phyloP scores from a whole-genome alignment of 2,329 filamentous ascomycete species.

The Trichoderma pleuroti region DNA sequence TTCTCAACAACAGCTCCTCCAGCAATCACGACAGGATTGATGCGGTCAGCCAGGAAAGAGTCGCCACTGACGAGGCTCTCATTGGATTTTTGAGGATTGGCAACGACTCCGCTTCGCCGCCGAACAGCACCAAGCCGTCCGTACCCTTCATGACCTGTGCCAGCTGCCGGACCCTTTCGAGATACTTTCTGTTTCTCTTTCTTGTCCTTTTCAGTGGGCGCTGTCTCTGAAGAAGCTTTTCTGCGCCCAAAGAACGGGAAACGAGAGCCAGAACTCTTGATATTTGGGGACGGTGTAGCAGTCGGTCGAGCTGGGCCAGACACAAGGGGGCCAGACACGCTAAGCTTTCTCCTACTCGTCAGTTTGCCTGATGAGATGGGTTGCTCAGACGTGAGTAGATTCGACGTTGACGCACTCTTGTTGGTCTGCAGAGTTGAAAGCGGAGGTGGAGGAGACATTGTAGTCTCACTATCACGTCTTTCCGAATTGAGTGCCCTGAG shows the following conservation, averaged over 20 bases:
- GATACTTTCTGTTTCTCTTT: conserved; percentile 34
- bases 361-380: conserved; percentile 13
- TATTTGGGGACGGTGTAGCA: conserved; percentile 53
- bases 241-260: conserved; percentile 77
- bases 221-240: conserved; percentile 56
- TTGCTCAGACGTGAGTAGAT: conserved; percentile 28
- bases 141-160: conserved; percentile 91
- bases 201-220: conserved; percentile 43
- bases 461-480: conserved; percentile 43
- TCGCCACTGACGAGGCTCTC: conserved; percentile 52
- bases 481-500: conserved; percentile 45
- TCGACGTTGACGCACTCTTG: conserved; percentile 33
- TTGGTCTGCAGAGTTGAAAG: conserved; percentile 33
- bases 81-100: conserved; percentile 48
- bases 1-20: conserved; percentile 62
- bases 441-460: conserved; percentile 32
- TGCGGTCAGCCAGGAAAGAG: conserved; percentile 57
- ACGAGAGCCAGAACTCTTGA: conserved; percentile 55
- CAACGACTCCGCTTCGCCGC: conserved; percentile 60
- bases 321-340: conserved; percentile 21
- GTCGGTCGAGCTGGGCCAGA: conserved; percentile 25
- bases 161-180: conserved; percentile 78
- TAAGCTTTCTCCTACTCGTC: conserved; percentile 24
- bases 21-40: conserved; percentile 64
- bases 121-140: conserved; percentile 60